phyloP scores from a whole-genome alignment of 2,329 filamentous ascomycete genomes.

The Tympanopsis confertula region DNA sequence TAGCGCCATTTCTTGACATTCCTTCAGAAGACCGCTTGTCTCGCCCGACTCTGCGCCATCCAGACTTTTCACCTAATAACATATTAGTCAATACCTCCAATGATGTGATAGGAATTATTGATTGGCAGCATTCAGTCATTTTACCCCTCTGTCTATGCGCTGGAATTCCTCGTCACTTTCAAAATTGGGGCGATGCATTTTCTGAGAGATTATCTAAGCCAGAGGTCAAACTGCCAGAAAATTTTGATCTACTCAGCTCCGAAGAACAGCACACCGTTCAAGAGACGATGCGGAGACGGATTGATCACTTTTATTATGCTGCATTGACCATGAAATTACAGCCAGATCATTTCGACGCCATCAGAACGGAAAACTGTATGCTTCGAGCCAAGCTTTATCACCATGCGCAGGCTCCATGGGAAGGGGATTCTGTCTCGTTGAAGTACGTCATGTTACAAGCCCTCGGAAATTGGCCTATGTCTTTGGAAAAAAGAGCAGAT shows the following conservation, averaged over 20 bases:
- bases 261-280: not conserved
- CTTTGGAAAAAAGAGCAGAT: not conserved
- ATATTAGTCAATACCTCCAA: not conserved
- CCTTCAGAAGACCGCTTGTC: conserved; percentile 3
- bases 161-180: not conserved
- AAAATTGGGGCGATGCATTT: not conserved
- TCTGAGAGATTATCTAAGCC: not conserved
- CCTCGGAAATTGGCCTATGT: not conserved
- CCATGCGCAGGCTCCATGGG: not conserved
- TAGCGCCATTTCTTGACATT: conserved; percentile 3
- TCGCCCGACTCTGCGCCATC: conserved; percentile 12
- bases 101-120: not conserved
- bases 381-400: not conserved
- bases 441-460: not conserved
- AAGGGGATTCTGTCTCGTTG: not conserved
- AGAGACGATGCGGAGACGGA: not conserved
- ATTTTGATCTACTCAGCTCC: not conserved
- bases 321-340: not conserved
- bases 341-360: not conserved
- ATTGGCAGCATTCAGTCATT: not conserved
- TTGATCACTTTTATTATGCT: not conserved
- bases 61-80: conserved; percentile 8
- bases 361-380: not conserved
- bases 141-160: not conserved
- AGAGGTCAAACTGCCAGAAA: not conserved